Conservation (phyloP, 352 stramenopile genomes). For the Phytophthora rubi region DNA sequence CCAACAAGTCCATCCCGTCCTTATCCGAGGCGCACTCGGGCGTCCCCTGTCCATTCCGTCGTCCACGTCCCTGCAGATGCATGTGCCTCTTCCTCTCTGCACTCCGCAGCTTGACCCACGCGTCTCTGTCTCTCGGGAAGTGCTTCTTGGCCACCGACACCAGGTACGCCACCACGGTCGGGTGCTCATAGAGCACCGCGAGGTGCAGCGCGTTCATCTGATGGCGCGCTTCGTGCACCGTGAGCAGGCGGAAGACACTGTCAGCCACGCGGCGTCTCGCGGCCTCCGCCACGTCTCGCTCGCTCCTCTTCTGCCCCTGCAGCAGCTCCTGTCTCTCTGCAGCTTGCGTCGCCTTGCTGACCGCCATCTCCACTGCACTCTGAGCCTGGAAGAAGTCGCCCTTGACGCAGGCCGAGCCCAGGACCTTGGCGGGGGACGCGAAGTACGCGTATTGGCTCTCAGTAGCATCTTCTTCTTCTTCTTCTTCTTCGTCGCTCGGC, state of each 20-base stretch:
- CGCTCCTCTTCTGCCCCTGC: constrained; percentile 25
- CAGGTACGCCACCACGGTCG: constrained; percentile 64
- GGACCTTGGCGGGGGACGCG: constrained; percentile 64
- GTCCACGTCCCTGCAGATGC: constrained; percentile 4
- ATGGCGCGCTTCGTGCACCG: constrained; percentile 66
- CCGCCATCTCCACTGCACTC: constrained; percentile 63
- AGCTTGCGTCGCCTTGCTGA: constrained; percentile 39
- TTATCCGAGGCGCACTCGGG: constrained; percentile 21
- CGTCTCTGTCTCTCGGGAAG: constrained; percentile 31
- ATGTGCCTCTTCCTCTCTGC: constrained; percentile 26
- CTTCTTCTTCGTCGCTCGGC: constrained; percentile 27
- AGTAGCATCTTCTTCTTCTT: constrained; percentile 23
- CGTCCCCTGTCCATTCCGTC: constrained; percentile 16
- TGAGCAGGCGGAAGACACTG: constrained; percentile 62
- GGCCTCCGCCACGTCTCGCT: constrained; percentile 7
- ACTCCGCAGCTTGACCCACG: constrained; percentile 2
- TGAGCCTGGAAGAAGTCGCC: constrained; percentile 78
- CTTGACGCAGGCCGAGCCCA: constrained; percentile 77
- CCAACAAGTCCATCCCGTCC: constrained; percentile 21
- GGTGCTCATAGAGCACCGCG: constrained; percentile 80
- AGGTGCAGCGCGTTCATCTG: constrained; percentile 82
- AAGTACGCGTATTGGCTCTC: constrained; percentile 57
- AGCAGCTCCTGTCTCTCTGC: constrained; percentile 29
- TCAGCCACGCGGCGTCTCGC: constrained; percentile 28
- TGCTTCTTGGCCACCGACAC: constrained; percentile 54